Base-by-base conservation (phyloP, 2,329 filamentous ascomycete species). In the Davidsoniella eucalypti region DNA sequence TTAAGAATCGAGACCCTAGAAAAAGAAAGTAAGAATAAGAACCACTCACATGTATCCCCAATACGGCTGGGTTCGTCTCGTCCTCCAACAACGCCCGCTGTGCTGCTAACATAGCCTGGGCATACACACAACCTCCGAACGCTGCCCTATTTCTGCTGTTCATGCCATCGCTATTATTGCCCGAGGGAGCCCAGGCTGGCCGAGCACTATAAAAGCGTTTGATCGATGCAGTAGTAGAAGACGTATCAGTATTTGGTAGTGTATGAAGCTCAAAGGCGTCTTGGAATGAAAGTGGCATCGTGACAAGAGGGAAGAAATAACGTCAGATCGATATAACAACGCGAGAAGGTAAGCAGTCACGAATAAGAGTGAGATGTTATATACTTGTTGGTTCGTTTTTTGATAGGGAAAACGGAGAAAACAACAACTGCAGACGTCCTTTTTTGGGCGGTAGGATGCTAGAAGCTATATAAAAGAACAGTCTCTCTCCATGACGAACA, bases 1-100 rank as follows among this genome's bases (percentile, higher is more conserved):
- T 33, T 10, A 33, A 16, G 25, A 25, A 16, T 51, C 21, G 37
- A 4, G 10, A 14, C 5, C 12, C 42, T n/a, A 21, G 42, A 3
- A 16, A 37, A 4, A 18, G 14, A 33, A n/a, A 23, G 4, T 14
- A 33, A 9, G 21, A 23, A 23, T 23, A 23, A 6, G 5, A 26
- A 2, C n/a, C 21, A 60, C 65, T 57, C 53, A 67, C 66, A 56
- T 68, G 65, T 42, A 68, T 63, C 1, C 61, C 63, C 2, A 65
- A 58, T 8, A 49, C 39, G 18, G 18, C 21, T 9, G n/a, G 26
- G 5, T 17, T 25, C 14, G 29, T 26, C 21, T 21, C 29, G 14
- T 16, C 26, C 6, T 47, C 47, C 17, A 26, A 21, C 26, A 39
- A 18, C 21, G 45, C 49, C 2, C 25, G 41, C 23, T 49, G 16